phyloP scores from a whole-genome alignment of 2,329 filamentous ascomycete genomes.

The Canariomyces notabilis region DNA sequence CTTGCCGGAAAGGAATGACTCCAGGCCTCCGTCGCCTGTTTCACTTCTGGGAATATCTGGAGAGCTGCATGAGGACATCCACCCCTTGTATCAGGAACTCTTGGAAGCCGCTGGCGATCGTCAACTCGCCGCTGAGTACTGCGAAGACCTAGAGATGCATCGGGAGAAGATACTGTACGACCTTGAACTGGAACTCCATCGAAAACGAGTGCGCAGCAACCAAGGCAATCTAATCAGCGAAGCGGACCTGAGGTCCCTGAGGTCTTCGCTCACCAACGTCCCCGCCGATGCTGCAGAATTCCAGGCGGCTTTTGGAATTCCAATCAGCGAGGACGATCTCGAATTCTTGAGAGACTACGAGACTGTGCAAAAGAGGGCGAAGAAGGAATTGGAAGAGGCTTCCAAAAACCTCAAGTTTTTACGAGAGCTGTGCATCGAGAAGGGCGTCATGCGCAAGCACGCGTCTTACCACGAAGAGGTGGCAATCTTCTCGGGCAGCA shows the following conservation, averaged over 20 bases:
- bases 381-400: conserved; percentile 31
- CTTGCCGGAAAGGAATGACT: not conserved
- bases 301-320: conserved; percentile 15
- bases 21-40: conserved; percentile 11
- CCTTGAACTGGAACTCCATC: conserved; percentile 26
- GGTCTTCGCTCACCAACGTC: conserved; percentile 23
- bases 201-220: conserved; percentile 18
- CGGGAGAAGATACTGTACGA: conserved; percentile 37
- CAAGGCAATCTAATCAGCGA: conserved; percentile 29
- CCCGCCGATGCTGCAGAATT: conserved; percentile 21
- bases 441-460: conserved; percentile 40
- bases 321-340: conserved; percentile 34
- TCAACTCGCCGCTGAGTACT: conserved; percentile 44
- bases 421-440: conserved; percentile 37
- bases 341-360: conserved; percentile 44
- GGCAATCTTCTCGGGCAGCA: conserved; percentile 34
- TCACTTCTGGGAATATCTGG: conserved; percentile 28
- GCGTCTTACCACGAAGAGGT: conserved; percentile 36
- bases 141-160: conserved; percentile 39
- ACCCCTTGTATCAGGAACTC: conserved; percentile 44
- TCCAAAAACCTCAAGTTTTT: conserved; percentile 33
- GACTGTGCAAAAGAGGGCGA: conserved; percentile 32
- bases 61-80: conserved; percentile 31
- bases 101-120: conserved; percentile 41
- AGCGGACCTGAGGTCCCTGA: conserved; percentile 34